Conservation (phyloP, 495 filamentous ascomycete genomes). For the Pyronema domesticum region DNA sequence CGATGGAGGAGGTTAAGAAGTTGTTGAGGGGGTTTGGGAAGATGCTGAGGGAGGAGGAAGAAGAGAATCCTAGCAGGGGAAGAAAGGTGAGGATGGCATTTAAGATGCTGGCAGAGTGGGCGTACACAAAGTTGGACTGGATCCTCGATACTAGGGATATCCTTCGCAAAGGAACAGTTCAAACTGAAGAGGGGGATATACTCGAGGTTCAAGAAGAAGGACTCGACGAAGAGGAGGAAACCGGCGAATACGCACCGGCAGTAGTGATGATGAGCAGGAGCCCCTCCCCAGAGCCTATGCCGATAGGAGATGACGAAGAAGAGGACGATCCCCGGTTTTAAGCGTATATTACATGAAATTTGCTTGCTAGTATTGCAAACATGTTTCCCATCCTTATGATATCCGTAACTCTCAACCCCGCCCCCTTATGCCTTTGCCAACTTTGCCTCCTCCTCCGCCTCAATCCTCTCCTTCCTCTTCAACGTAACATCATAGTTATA, state of each 20-base stretch:
- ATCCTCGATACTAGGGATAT: slow-evolving; percentile 37
- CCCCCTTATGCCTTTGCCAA: slow-evolving; percentile 8
- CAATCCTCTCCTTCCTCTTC: slow-evolving; percentile 65
- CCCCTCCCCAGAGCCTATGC: not conserved
- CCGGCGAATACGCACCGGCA: slow-evolving; percentile 69
- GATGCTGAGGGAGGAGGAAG: slow-evolving; percentile 29
- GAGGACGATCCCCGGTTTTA: slow-evolving; percentile 5
- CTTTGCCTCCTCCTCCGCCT: slow-evolving; percentile 12
- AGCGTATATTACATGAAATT: slow-evolving; percentile 7
- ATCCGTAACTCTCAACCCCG: not conserved
- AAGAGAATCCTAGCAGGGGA: slow-evolving; percentile 17
- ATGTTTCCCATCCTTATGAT: not conserved
- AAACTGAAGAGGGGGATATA: slow-evolving; percentile 59
- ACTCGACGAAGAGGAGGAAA: slow-evolving; percentile 65
- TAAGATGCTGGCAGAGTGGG: slow-evolving; percentile 37
- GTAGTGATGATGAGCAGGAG: slow-evolving; percentile 40
- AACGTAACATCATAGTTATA: slow-evolving; percentile 97
- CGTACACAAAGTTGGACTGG: slow-evolving; percentile 46
- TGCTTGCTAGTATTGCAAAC: not conserved
- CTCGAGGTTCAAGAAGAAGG: slow-evolving; percentile 61
- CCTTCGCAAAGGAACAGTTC: slow-evolving; percentile 45
- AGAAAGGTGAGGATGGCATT: slow-evolving; percentile 26
- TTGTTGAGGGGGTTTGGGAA: slow-evolving; percentile 37
- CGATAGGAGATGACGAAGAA: slow-evolving; percentile 1
- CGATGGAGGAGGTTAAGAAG: slow-evolving; percentile 37